Evolutionary conservation across 1,284 basidiomycete genomes (phyloP).

Genomic region (Moesziomyces sp.): DNA sequence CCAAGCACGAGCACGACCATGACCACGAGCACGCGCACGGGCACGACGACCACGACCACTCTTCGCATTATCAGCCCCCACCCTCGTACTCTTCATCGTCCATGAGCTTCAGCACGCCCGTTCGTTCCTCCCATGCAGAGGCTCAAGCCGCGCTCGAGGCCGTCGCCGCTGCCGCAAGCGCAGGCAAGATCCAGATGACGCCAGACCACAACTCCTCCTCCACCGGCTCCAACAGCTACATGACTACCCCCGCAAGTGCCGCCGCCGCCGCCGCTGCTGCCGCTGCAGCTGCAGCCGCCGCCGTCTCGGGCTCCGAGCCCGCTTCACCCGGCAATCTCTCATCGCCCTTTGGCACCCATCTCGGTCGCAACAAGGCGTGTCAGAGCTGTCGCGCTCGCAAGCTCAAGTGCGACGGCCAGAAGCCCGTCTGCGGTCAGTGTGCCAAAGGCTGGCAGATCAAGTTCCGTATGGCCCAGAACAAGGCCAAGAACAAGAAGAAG

Average conservation of each 20-base stretch:
- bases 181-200: conserved; percentile 47
- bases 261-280: conserved; percentile 39
- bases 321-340: conserved; percentile 15
- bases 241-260: conserved; percentile 32
- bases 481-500: conserved; percentile 52
- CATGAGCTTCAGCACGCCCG: conserved; percentile 34
- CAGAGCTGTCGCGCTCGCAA: conserved; percentile 59
- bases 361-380: conserved; percentile 59
- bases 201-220: conserved; percentile 29
- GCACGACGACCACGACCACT: conserved; percentile 27
- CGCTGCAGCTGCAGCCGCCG: conserved; percentile 31
- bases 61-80: conserved; percentile 25
- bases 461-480: conserved; percentile 50
- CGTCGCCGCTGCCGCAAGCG: conserved; percentile 38
- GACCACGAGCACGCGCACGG: conserved; percentile 7
- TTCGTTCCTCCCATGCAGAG: conserved; percentile 44
- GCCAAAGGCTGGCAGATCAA: conserved; percentile 59
- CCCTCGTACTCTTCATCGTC: conserved; percentile 25
- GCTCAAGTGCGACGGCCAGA: conserved; percentile 59
- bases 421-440: conserved; percentile 58
- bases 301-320: conserved; percentile 8
- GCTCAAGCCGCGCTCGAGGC: conserved; percentile 49
- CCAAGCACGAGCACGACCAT: conserved; percentile 17
- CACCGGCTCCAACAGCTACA: conserved; percentile 21
- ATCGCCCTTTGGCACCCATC: conserved; percentile 56